Base-by-base conservation (phyloP, 2,329 filamentous ascomycete species). In the Akanthomyces muscarius region DNA sequence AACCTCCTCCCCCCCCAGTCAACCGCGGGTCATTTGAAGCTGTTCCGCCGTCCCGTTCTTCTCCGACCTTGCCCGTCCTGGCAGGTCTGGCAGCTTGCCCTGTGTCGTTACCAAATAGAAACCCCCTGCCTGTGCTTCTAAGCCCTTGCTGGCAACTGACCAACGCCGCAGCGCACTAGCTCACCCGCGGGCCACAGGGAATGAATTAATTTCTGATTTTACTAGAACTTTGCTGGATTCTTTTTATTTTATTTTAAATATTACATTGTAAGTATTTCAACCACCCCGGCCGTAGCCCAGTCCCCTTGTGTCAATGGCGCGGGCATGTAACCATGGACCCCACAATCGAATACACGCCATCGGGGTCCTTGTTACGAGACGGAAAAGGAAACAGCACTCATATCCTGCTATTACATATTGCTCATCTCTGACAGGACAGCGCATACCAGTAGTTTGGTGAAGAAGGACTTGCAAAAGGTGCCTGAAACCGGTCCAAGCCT, bases 401-500 rank as follows among this genome's bases (percentile, higher is more conserved):
- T 25, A 47, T n/a, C 44, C n/a, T 23, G 44, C 44, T 3, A 47
- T 51, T 30, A 51, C 48, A 51, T 51, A 33, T 23, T 14, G 10
- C 3, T 30, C 25, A n/a, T 33, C 25, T 30, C 48, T 28, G 48
- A 51, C 25, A 16, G 18, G 21, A 33, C 16, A 21, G 21, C 14
- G 48, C 23, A 18, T 21, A 10, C 25, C 48, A n/a, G 28, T 51
- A n/a, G 48, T 51, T 51, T 51, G 28, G 16, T 45, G 4, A 45
- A 11, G 42, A 51, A 3, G 6, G 30, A 28, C 25, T 51, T 23
- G 44, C 11, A 57, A 14, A 33, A 33, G 25, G 11, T 25, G 28
- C 28, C 54, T 57, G 54, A 47, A 57, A 47, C 54, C 18, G 42
- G 54, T n/a, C 42, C 54, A 36, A 57, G 54, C 54, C 33, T 21